Evolutionary conservation across 192 early-diverging fungal species (phyloP).

Genomic region (Tieghemiomyces parasiticus): DNA sequence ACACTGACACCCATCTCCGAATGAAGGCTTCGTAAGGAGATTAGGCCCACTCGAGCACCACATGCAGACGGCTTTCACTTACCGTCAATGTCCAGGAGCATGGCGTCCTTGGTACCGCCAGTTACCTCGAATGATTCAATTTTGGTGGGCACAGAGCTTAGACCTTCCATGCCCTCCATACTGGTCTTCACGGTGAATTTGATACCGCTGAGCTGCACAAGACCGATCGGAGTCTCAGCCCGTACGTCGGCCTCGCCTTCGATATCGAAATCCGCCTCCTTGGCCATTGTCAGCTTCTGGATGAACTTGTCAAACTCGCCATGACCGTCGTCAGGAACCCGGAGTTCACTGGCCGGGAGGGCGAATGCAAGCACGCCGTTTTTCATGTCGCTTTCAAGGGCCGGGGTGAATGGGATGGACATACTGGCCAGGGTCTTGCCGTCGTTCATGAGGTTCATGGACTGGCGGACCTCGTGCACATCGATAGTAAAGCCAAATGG

Average conservation of each 20-base stretch:
- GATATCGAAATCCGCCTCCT: background rate
- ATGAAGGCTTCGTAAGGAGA: no score
- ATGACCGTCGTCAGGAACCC: background rate
- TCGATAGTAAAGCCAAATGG: background rate
- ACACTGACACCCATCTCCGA: no score
- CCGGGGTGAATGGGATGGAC: background rate
- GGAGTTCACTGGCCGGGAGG: background rate
- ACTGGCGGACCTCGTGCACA: background rate
- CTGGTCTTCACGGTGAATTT: background rate
- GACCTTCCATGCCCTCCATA: conserved; percentile 1
- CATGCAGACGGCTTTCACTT: no score
- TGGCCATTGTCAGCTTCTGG: background rate
- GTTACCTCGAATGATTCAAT: background rate
- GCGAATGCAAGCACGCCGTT: background rate
- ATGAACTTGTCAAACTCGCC: background rate
- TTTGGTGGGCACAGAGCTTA: background rate
- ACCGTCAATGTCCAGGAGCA: conserved; percentile 1
- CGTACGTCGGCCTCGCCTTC: background rate
- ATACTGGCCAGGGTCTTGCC: background rate
- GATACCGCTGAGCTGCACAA: background rate
- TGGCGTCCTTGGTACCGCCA: background rate
- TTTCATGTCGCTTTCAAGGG: background rate
- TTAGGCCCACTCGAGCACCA: no score
- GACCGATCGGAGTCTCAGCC: background rate
- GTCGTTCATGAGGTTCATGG: background rate